A percentile compares a stretch with the other conserved stretches of the same genome.
phyloP scores from a whole-genome alignment of 2,329 filamentous ascomycete genomes.

The Plenodomus lindquistii region DNA sequence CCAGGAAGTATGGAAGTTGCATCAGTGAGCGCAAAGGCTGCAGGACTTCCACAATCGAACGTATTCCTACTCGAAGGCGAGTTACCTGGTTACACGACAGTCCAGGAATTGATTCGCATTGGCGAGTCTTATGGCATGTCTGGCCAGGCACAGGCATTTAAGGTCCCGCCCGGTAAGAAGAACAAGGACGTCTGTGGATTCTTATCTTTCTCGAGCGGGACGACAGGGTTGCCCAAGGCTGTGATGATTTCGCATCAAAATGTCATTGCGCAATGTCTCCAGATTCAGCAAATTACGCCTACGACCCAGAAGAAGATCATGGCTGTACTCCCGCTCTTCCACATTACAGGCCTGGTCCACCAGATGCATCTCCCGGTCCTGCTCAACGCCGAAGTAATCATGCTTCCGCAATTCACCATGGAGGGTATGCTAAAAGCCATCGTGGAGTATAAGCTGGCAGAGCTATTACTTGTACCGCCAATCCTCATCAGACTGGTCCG shows the following conservation, averaged over 20 bases:
- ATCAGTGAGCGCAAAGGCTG: slow-evolving; percentile 56
- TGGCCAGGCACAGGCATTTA: slow-evolving; percentile 54
- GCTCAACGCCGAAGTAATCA: slow-evolving; percentile 67
- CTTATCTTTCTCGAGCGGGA: slow-evolving; percentile 44
- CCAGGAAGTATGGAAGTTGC: slow-evolving; percentile 60
- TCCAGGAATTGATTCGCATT: slow-evolving; percentile 51
- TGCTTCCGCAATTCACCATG: slow-evolving; percentile 67
- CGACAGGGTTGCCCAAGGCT: slow-evolving; percentile 45
- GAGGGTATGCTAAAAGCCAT: slow-evolving; percentile 52
- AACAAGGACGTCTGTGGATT: slow-evolving; percentile 62
- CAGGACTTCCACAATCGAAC: slow-evolving; percentile 56
- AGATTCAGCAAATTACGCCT: slow-evolving; percentile 50
- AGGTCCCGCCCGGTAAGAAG: slow-evolving; percentile 56
- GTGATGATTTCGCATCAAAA: slow-evolving; percentile 44
- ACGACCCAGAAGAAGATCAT: slow-evolving; percentile 47
- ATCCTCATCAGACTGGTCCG: slow-evolving; percentile 65
- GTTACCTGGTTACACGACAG: slow-evolving; percentile 54
- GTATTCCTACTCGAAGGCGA: slow-evolving; percentile 63
- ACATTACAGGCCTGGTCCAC: slow-evolving; percentile 43
- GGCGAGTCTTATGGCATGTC: slow-evolving; percentile 48
- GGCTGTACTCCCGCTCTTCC: slow-evolving; percentile 40
- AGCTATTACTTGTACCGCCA: slow-evolving; percentile 58
- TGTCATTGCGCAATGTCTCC: slow-evolving; percentile 61
- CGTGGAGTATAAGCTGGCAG: slow-evolving; percentile 54
- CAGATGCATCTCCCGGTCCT: slow-evolving; percentile 65